phyloP scores from a whole-genome alignment of 257 asterid genomes.

The Solanum dulcamara region DNA sequence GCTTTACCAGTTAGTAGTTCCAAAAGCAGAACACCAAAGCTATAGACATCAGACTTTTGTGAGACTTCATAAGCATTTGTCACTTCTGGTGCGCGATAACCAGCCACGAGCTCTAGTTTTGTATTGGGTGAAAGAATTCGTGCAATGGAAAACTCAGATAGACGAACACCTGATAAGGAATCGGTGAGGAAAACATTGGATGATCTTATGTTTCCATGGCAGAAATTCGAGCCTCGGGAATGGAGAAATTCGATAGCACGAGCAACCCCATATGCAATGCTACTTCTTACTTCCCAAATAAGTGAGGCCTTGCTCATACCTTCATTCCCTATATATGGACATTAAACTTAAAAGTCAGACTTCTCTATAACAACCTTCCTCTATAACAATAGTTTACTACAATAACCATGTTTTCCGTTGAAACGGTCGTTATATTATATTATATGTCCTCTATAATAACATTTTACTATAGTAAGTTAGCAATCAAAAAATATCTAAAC shows the following conservation, averaged over 20 bases:
- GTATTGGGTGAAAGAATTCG: background rate
- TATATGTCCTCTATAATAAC: background rate
- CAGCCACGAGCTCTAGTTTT: background rate
- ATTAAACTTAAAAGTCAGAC: background rate
- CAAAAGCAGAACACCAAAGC: conserved; percentile 26
- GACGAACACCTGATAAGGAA: background rate
- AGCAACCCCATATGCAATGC: conserved; percentile 19
- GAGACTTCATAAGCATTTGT: background rate
- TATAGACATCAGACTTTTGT: conserved; percentile 16
- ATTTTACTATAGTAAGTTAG: background rate
- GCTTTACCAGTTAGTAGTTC: conserved; percentile 18
- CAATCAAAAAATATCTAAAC: too few species aligned
- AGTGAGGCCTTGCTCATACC: conserved; percentile 2
- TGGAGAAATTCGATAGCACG: conserved; percentile 13
- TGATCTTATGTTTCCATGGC: conserved; percentile 24
- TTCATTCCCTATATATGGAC: conserved; percentile 5
- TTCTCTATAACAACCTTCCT: background rate
- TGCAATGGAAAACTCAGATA: conserved; percentile 12
- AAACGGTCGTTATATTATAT: background rate
- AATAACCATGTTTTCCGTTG: background rate
- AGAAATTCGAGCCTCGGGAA: conserved; percentile 3
- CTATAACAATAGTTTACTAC: too few species aligned
- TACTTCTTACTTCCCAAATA: conserved; percentile 15
- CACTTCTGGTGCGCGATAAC: conserved; percentile 23
- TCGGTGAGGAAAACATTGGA: conserved; percentile 16